Evolutionary conservation across 2,329 filamentous ascomycete genomes (phyloP).

Genomic region (Arthrinium puccinioides): DNA sequence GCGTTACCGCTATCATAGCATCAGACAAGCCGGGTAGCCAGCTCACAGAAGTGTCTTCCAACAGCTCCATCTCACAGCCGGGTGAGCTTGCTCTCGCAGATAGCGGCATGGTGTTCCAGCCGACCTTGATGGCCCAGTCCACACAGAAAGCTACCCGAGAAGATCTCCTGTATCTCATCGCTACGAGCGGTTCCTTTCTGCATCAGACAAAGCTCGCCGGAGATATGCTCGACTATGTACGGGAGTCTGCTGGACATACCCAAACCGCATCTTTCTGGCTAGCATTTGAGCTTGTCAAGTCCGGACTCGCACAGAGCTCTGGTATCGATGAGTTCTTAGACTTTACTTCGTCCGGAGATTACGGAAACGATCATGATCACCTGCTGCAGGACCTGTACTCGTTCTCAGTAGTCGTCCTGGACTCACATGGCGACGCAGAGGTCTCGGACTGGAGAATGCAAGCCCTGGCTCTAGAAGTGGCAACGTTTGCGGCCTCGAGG

Average conservation of each 20-base stretch:
- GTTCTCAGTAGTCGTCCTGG: conserved; percentile 57
- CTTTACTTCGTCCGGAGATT: conserved; percentile 31
- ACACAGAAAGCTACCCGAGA: conserved; percentile 57
- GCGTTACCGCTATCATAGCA: conserved; percentile 44
- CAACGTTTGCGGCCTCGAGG: conserved; percentile 67
- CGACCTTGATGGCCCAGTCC: conserved; percentile 55
- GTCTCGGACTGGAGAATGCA: conserved; percentile 63
- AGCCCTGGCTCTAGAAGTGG: conserved; percentile 73
- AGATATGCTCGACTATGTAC: conserved; percentile 58
- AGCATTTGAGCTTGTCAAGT: conserved; percentile 62
- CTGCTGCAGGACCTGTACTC: conserved; percentile 61
- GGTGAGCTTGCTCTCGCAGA: conserved; percentile 18
- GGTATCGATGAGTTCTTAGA: conserved; percentile 63
- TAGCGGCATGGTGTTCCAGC: conserved; percentile 38
- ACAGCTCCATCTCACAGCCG: conserved; percentile 20
- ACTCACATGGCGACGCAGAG: conserved; percentile 41
- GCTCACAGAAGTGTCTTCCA: conserved; percentile 22
- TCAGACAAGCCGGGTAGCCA: conserved; percentile 22
- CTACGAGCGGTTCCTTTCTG: conserved; percentile 47
- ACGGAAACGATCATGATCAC: conserved; percentile 34
- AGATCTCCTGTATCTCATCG: conserved; percentile 52
- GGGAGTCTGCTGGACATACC: conserved; percentile 47
- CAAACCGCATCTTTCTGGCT: conserved; percentile 75
- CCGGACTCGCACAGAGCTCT: conserved; percentile 40
- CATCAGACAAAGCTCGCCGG: conserved; percentile 54